Evolutionary conservation across 305 asterid genomes (phyloP).

Genomic region (Fraxinus platypoda): DNA sequence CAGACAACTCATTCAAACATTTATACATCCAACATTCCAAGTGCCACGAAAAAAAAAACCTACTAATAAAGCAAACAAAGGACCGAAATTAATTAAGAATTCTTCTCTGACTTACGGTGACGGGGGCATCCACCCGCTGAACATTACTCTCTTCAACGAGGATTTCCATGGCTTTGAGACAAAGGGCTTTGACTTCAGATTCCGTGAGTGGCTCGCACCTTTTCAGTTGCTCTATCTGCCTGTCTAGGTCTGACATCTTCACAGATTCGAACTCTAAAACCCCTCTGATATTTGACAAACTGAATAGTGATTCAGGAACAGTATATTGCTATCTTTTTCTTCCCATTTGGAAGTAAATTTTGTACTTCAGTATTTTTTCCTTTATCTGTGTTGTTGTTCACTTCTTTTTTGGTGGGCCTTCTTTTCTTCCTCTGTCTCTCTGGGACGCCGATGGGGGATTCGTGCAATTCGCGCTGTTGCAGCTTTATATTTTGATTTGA

Average conservation of each 20-base stretch:
- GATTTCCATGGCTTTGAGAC: conserved; percentile 95
- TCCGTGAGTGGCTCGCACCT: conserved; percentile 90
- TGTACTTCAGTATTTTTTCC: conserved; percentile 2
- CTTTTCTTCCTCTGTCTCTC: conserved; percentile 8
- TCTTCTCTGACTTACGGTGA: conserved; percentile 50
- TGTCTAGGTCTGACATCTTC: conserved; percentile 83
- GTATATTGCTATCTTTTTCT: background rate
- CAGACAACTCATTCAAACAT: background rate
- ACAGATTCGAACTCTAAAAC: background rate
- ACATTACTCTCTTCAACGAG: conserved; percentile 96
- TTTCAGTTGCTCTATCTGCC: conserved; percentile 91
- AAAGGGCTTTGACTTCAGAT: conserved; percentile 83
- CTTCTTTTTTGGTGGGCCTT: conserved; percentile 15
- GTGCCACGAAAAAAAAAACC: background rate
- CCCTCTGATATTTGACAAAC: background rate
- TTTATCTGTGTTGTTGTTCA: conserved; percentile 20
- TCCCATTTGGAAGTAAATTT: background rate
- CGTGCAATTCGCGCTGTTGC: conserved; percentile 41
- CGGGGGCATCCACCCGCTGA: conserved; percentile 91
- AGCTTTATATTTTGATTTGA: conserved; percentile 12
- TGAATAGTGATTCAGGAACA: background rate
- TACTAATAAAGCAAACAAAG: background rate
- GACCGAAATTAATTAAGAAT: background rate
- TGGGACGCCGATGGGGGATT: conserved; percentile 14
- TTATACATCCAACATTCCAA: background rate